phyloP scores from a whole-genome alignment of 2,329 filamentous ascomycete genomes.

The Cladorrhinum sp. region DNA sequence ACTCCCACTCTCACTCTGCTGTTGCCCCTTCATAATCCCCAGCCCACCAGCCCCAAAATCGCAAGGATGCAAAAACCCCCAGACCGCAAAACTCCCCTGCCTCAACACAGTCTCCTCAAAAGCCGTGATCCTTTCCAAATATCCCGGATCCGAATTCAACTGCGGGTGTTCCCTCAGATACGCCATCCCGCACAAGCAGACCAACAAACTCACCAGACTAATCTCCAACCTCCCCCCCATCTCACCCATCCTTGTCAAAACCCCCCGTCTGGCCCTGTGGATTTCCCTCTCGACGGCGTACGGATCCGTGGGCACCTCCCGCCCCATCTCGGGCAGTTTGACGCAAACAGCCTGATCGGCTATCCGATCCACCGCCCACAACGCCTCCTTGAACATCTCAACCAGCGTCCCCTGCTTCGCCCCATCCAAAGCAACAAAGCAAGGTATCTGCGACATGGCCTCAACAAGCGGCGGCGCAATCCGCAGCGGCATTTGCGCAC shows the following conservation, averaged over 20 bases:
- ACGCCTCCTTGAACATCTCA: slow-evolving; percentile 5
- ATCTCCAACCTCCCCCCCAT: too few relatives aligned
- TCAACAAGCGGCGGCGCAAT: neutral
- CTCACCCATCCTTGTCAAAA: too few relatives aligned
- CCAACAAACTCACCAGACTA: slow-evolving; percentile 4
- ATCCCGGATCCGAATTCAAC: neutral
- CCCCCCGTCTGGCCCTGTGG: neutral
- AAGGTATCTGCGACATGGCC: neutral
- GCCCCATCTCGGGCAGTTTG: slow-evolving; percentile 6
- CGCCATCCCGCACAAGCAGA: slow-evolving; percentile 8
- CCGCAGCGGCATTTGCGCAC: neutral
- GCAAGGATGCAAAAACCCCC: slow-evolving; percentile 4
- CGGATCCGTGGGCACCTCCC: neutral
- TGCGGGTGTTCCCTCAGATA: neutral
- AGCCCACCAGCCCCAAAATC: too few relatives aligned
- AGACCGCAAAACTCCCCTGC: slow-evolving; percentile 13
- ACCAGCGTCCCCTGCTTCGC: neutral
- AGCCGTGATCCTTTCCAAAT: slow-evolving; percentile 7
- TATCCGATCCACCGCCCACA: slow-evolving; percentile 11
- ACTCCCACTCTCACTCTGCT: neutral
- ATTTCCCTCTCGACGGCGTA: neutral
- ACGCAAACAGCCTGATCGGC: slow-evolving; percentile 9
- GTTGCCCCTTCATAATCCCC: neutral
- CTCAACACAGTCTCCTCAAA: slow-evolving; percentile 14
- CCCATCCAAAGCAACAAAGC: neutral